These are phyloP conservation scores for Camellia japonica DNA, from an alignment of 148 eudicot genomes.

Conservation along the genomic window DNA sequence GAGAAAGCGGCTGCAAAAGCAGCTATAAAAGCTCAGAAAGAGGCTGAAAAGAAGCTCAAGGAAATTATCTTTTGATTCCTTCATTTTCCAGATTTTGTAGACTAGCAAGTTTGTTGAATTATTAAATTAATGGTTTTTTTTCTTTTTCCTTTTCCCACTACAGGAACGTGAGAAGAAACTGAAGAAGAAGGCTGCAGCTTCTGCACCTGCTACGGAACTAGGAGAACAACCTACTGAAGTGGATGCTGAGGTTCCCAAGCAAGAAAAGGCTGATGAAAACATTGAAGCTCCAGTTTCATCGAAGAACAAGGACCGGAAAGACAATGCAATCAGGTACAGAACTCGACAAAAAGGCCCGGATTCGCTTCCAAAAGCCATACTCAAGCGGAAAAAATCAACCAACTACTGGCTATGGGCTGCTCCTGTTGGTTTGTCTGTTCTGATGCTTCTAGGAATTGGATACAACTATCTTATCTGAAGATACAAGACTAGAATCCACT, in stretches of 20 bases:
- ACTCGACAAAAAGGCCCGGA: slow-evolving; percentile 42
- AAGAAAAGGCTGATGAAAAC: slow-evolving; percentile 37
- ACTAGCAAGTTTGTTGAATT: background rate
- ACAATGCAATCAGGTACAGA: slow-evolving; percentile 27
- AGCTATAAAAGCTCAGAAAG: slow-evolving; percentile 77
- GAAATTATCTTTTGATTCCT: slow-evolving; percentile 24
- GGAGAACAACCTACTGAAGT: slow-evolving; percentile 44
- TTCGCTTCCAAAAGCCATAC: slow-evolving; percentile 52
- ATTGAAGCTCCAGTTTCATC: slow-evolving; percentile 32
- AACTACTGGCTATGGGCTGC: slow-evolving; percentile 73
- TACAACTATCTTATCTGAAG: slow-evolving; percentile 36
- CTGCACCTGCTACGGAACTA: slow-evolving; percentile 29
- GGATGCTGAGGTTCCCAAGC: slow-evolving; percentile 31
- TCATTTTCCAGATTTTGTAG: background rate
- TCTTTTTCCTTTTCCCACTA: background rate
- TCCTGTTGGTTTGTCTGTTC: slow-evolving; percentile 31
- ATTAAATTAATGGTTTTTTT: background rate
- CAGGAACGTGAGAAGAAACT: slow-evolving; percentile 81
- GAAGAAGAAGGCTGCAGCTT: slow-evolving; percentile 62
- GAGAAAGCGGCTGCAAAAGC: slow-evolving; percentile 93
- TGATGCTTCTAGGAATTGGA: slow-evolving; percentile 47
- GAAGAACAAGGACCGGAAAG: slow-evolving; percentile 55
- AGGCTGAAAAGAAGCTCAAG: slow-evolving; percentile 94
- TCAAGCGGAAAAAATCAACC: slow-evolving; percentile 64
- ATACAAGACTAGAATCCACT: background rate